Evolutionary conservation across 2,329 filamentous ascomycete genomes (phyloP).

Genomic region (Beauveria sp.): DNA sequence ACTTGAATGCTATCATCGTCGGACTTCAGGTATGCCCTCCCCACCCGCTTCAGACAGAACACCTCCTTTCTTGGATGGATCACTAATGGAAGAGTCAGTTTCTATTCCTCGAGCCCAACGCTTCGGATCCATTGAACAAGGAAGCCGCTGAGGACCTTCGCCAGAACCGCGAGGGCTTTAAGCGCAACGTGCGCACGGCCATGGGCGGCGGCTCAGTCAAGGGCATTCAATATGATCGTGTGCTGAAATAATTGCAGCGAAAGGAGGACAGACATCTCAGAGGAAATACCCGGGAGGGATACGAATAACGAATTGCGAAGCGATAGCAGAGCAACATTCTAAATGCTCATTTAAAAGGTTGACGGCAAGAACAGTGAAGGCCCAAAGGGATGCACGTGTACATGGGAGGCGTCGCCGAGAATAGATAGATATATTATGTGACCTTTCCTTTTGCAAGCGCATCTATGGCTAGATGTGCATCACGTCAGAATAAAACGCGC

Average conservation of each 20-base stretch:
- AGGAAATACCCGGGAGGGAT: not conserved
- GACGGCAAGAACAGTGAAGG: not conserved
- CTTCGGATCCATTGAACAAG: constrained; percentile 96
- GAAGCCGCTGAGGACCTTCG: constrained; percentile 91
- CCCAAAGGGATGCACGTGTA: not conserved
- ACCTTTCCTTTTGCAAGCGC: too few relatives aligned
- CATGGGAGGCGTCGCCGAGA: not conserved
- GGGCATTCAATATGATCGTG: constrained; percentile 68
- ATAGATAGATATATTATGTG: not conserved
- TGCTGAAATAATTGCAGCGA: constrained; percentile 50
- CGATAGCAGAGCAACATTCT: not conserved
- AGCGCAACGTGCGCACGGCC: constrained; percentile 75
- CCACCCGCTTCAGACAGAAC: not conserved
- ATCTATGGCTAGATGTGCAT: not conserved
- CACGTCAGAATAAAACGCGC: not conserved
- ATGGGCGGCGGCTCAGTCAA: constrained; percentile 77
- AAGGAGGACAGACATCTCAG: too few relatives aligned
- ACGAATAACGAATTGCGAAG: constrained; percentile 2
- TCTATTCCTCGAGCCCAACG: constrained; percentile 94
- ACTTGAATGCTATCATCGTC: constrained; percentile 92
- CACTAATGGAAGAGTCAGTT: constrained; percentile 49
- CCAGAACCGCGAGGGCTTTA: constrained; percentile 78
- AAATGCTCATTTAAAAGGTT: not conserved
- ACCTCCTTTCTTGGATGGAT: not conserved
- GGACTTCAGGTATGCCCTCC: constrained; percentile 63